These are phyloP conservation scores for Thalassiosira profunda DNA, from an alignment of 108 stramenopile genomes.

Conservation along the genomic window DNA sequence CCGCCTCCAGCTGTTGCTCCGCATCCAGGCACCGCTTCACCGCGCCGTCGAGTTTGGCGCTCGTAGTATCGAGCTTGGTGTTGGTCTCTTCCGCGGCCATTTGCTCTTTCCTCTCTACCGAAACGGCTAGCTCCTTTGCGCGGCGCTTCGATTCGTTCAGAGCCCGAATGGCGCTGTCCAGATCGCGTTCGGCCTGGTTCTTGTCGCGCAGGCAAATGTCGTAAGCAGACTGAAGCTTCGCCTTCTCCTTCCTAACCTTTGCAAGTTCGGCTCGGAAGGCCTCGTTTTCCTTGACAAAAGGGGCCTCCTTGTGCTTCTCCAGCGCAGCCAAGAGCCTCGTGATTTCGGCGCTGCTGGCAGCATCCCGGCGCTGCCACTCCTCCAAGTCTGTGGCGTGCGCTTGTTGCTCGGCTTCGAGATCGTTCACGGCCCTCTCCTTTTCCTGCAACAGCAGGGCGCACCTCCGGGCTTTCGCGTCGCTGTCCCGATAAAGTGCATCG, in stretches of 20 bases:
- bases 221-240: slow-evolving; percentile 7
- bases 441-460: slow-evolving; percentile 7
- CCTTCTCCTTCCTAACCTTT: slow-evolving; percentile 20
- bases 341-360: slow-evolving; percentile 24
- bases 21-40: slow-evolving; percentile 5
- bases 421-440: slow-evolving; percentile 10
- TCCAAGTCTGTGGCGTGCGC: background rate
- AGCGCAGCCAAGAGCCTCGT: slow-evolving; percentile 27
- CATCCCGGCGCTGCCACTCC: slow-evolving; percentile 21
- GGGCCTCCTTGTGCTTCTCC: slow-evolving; percentile 7
- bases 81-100: slow-evolving; percentile 8
- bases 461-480: slow-evolving; percentile 23
- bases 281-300: slow-evolving; percentile 19
- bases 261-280: slow-evolving; percentile 12
- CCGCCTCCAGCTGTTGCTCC: slow-evolving; percentile 47
- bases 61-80: slow-evolving; percentile 3
- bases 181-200: slow-evolving; percentile 42
- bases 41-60: slow-evolving; percentile 6
- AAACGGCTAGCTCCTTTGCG: slow-evolving; percentile 23
- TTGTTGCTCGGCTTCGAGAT: slow-evolving; percentile 7
- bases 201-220: slow-evolving; percentile 34
- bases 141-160: slow-evolving; percentile 23
- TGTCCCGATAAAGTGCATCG: slow-evolving; percentile 30
- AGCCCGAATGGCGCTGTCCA: slow-evolving; percentile 39
- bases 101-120: slow-evolving; percentile 16